These are phyloP conservation scores for Metroxylon sagu DNA, from an alignment of 176 grass and related monocot genomes.

Conservation along the genomic window DNA sequence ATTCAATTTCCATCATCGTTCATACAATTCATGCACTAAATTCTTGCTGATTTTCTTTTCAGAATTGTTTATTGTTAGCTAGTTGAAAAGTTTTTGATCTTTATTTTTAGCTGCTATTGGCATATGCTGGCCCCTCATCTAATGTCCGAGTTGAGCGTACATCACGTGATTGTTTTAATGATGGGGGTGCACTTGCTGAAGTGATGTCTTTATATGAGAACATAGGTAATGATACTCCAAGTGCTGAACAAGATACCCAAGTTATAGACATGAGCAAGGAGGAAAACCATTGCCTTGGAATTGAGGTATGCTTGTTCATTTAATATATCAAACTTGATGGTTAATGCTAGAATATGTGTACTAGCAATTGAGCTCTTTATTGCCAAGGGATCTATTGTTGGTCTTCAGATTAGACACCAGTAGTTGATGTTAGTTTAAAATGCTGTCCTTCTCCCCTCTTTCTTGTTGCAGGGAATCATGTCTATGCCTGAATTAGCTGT, in stretches of 20 bases:
- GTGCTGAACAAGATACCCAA: constrained; percentile 15
- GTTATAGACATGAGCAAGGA: constrained; percentile 30
- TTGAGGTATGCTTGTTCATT: constrained; percentile 44
- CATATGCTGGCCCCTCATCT: constrained; percentile 61
- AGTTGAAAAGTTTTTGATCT: background rate
- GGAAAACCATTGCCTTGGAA: constrained; percentile 36
- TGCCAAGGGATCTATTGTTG: too few species aligned
- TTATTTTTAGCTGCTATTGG: constrained; percentile 44
- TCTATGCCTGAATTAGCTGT: constrained; percentile 68
- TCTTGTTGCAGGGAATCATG: constrained; percentile 51
- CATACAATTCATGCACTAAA: too few species aligned
- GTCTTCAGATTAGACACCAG: too few species aligned
- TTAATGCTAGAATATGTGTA: too few species aligned
- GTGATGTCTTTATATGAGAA: constrained; percentile 68
- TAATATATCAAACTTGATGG: too few species aligned
- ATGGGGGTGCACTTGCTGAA: constrained; percentile 69
- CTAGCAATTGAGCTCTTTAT: too few species aligned
- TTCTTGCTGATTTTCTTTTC: background rate
- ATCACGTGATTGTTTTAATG: constrained; percentile 39
- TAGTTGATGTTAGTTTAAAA: too few species aligned
- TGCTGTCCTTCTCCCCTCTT: background rate
- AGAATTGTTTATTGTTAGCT: background rate
- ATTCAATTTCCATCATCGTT: too few species aligned
- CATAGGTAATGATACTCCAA: constrained; percentile 19
- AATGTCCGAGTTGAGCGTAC: constrained; percentile 60